Conservation (phyloP, 768 basidiomycete species). For the Serendipita sp. region DNA sequence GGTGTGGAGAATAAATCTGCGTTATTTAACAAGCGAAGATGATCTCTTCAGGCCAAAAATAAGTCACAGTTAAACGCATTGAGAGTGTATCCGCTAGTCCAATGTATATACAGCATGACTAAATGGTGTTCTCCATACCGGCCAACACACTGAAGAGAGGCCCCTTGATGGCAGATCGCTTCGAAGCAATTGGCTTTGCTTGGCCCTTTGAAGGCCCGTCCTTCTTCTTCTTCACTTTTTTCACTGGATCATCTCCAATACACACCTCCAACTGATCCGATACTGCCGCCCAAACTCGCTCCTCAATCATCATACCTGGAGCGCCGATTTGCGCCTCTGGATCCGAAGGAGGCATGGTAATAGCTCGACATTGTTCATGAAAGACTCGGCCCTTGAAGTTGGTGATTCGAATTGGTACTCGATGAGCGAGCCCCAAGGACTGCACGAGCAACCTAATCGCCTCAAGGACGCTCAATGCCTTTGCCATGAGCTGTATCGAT, state of each 20-base stretch:
- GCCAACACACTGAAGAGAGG: background rate
- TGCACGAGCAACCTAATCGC: background rate
- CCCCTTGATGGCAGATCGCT: background rate
- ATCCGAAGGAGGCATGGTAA: background rate
- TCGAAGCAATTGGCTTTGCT: background rate
- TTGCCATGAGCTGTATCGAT: slow-evolving; percentile 1
- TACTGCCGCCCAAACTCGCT: background rate
- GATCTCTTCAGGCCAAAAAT: no score
- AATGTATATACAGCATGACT: no score
- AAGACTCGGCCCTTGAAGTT: background rate
- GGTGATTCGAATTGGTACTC: background rate
- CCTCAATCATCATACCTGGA: background rate
- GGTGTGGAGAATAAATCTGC: no score
- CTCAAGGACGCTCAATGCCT: background rate
- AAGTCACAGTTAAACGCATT: no score
- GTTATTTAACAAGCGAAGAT: no score
- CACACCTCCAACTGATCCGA: background rate
- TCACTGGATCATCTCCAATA: background rate
- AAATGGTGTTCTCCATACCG: background rate
- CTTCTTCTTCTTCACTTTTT: slow-evolving; percentile 1
- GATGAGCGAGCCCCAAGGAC: background rate
- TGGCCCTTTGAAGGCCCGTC: background rate
- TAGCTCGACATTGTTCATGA: background rate
- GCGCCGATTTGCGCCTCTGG: background rate
- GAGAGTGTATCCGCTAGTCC: no score